A percentile compares a stretch with the other conserved stretches of the same genome.
Conservation (phyloP, 2,329 filamentous ascomycete genomes). For the Colletotrichum cordylinicola region DNA sequence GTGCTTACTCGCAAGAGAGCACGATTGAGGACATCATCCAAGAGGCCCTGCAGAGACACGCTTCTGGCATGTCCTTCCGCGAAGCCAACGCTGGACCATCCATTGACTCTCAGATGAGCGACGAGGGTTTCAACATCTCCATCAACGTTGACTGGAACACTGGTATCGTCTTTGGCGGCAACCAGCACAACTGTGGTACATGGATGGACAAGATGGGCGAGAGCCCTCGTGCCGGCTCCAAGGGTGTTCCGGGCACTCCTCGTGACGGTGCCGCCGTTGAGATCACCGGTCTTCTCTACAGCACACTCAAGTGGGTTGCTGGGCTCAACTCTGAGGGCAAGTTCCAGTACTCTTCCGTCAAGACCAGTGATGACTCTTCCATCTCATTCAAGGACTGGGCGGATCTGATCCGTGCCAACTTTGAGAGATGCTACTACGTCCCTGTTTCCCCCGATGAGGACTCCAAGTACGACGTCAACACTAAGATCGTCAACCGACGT, state of each 20-base stretch:
- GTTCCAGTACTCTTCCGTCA: constrained; percentile 78
- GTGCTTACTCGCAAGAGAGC: constrained; percentile 85
- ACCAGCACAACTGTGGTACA: constrained; percentile 92
- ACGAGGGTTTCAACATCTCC: constrained; percentile 90
- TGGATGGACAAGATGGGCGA: constrained; percentile 99
- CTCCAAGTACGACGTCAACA: constrained; percentile 78
- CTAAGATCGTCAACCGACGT: constrained; percentile 81
- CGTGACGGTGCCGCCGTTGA: constrained; percentile 95
- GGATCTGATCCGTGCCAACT: constrained; percentile 78
- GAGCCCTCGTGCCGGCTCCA: constrained; percentile 86
- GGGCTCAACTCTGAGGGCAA: constrained; percentile 70
- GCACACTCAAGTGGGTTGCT: constrained; percentile 81
- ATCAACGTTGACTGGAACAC: constrained; percentile 90
- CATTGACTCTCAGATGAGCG: constrained; percentile 91
- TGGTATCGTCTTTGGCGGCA: constrained; percentile 92
- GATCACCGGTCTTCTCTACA: constrained; percentile 93
- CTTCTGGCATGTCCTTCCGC: constrained; percentile 86
- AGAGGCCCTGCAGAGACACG: constrained; percentile 91
- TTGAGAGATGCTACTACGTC: constrained; percentile 92
- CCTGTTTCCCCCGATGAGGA: constrained; percentile 76
- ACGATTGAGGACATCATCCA: constrained; percentile 90
- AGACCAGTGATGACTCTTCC: constrained; percentile 60
- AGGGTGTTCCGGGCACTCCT: constrained; percentile 94
- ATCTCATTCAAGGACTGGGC: constrained; percentile 85
- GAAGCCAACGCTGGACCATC: constrained; percentile 91